Base-by-base conservation (phyloP, 768 basidiomycete genomes). In the Russula sp. region DNA sequence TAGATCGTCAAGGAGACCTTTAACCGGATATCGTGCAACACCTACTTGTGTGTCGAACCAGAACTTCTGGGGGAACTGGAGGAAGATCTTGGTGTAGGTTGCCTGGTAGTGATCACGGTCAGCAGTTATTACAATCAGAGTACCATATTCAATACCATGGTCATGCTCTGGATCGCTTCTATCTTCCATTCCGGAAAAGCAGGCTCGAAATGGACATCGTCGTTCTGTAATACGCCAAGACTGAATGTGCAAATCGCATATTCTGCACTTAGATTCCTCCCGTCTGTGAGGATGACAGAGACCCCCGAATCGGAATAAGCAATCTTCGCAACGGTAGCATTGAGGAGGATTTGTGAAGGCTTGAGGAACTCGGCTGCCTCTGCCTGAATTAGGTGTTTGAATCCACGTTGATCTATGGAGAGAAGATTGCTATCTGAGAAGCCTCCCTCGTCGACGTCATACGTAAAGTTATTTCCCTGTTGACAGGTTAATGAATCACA, bases 221-320 rank as follows among this genome's bases (percentile, higher is more conserved):
- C 73, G 59, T 85, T 75, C 72, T 88, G 87, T 56, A 88, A 73
- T 7, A 88, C 87, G 0, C 87, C 87, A 1, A 86, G 69, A 63
- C 85, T 87, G 72, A 88, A 88, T 0, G 87, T 88, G 63, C 80
- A 81, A 34, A 88, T 68, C 3, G 80, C 84, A 69, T 85, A 83
- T 54, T 86, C 80, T 13, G 78, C 84, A 14, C 70, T 73, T 22
- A 87, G 67, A 2, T 43, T 72, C 35, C 71, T 63, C 1, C 82
- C 83, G 59, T 77, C 72, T 1, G 71, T 64, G 32, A 85, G 73
- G 16, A 74, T 74, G 35, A 88, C 79, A 0, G 70, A 72, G 14
- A 83, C 83, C 3, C 78, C 74, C n/a, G 73, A 60, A n/a, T 67
- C 64, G 5, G 75, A 77, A 65, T 85, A 79, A 9, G 73, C 68